These are phyloP conservation scores for Lactarius pseudohatsudake DNA, from an alignment of 768 basidiomycete species.

Conservation along the genomic window DNA sequence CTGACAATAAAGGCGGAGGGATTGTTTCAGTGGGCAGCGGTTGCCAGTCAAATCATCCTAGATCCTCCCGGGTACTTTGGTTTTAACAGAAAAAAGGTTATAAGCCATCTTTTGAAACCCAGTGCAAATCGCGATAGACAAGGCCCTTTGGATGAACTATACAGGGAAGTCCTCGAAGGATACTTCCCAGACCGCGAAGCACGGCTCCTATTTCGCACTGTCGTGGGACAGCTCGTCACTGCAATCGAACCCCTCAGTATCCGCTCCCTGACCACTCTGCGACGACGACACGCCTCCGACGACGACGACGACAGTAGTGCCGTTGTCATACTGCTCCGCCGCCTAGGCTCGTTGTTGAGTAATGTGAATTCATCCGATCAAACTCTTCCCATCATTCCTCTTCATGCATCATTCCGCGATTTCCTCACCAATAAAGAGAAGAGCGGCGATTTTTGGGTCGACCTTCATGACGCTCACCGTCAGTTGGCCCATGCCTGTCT, in stretches of 20 bases:
- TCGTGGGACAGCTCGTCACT: background rate
- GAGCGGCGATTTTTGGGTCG: background rate
- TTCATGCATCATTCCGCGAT: background rate
- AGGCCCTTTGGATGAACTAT: background rate
- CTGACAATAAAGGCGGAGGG: background rate
- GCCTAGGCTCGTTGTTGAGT: constrained; percentile 5
- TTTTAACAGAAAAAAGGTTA: background rate
- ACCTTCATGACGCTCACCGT: background rate
- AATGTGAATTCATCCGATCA: background rate
- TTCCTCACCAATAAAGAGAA: background rate
- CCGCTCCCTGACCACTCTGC: background rate
- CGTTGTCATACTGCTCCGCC: background rate
- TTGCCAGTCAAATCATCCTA: background rate
- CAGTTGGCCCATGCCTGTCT: background rate
- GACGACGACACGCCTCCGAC: background rate
- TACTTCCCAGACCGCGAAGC: background rate
- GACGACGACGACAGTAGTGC: background rate
- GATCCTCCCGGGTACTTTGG: background rate
- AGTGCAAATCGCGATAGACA: background rate
- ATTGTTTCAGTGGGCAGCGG: constrained; percentile 7
- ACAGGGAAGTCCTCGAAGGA: background rate
- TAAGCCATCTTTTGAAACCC: background rate
- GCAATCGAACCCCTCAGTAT: background rate
- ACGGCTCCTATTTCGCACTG: background rate
- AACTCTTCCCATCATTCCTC: background rate